These are phyloP conservation scores for Cucurbita argyrosperma DNA, from an alignment of 306 rosid species.

Conservation along the genomic window DNA sequence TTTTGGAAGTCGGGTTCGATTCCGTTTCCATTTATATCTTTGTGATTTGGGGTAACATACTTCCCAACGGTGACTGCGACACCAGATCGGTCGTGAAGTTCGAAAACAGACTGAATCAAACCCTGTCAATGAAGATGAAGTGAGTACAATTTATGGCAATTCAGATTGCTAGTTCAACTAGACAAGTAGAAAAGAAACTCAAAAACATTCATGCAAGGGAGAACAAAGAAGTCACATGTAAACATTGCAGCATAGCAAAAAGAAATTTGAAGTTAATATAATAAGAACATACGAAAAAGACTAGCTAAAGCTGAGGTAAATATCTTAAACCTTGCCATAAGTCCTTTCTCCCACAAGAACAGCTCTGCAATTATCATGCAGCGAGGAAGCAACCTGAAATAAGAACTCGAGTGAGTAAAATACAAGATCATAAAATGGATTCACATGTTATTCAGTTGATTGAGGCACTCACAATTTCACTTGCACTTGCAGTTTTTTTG, in stretches of 20 bases:
- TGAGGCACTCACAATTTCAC: constrained; percentile 79
- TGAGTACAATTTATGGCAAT: background rate
- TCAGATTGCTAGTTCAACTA: background rate
- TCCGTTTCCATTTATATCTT: constrained; percentile 86
- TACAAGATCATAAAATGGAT: constrained; percentile 7
- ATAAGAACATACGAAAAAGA: background rate
- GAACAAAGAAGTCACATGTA: background rate
- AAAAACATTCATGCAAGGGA: background rate
- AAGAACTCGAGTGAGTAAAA: constrained; percentile 2
- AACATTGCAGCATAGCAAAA: background rate
- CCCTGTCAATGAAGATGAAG: constrained; percentile 35
- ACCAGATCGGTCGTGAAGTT: constrained; percentile 86
- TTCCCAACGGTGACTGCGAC: constrained; percentile 90
- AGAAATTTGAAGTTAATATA: background rate
- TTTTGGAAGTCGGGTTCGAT: constrained; percentile 77
- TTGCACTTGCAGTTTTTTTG: constrained; percentile 86
- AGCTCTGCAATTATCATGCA: constrained; percentile 90
- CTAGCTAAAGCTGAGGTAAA: background rate
- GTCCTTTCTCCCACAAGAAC: constrained; percentile 93
- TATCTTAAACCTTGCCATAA: constrained; percentile 71
- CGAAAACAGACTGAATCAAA: constrained; percentile 87
- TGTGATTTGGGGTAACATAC: constrained; percentile 80
- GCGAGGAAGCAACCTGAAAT: constrained; percentile 97
- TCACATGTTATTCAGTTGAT: constrained; percentile 6
- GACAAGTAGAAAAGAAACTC: background rate